These are phyloP conservation scores for Aspergillus campestris DNA, from an alignment of 495 filamentous ascomycete species.

Conservation along the genomic window DNA sequence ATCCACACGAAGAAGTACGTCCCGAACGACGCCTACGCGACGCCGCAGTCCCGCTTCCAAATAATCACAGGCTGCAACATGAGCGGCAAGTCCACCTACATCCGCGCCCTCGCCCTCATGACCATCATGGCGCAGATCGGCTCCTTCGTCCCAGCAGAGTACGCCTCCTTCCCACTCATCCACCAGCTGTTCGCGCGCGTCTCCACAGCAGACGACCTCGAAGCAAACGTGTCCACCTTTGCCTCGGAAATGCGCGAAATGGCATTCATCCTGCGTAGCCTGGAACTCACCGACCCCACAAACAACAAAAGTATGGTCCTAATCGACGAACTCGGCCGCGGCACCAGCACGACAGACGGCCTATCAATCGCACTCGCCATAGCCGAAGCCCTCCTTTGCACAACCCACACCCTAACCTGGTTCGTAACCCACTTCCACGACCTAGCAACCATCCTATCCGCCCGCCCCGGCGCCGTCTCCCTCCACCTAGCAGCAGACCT, in stretches of 20 bases:
- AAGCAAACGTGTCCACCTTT: slow-evolving; percentile 89
- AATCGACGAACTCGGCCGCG: slow-evolving; percentile 88
- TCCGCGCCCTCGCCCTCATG: slow-evolving; percentile 75
- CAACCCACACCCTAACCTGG: slow-evolving; percentile 70
- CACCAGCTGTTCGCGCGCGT: slow-evolving; percentile 81
- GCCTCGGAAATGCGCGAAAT: slow-evolving; percentile 93
- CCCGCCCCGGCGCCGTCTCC: slow-evolving; percentile 67
- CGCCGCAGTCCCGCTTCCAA: slow-evolving; percentile 69
- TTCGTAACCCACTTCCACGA: slow-evolving; percentile 91
- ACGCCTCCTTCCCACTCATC: slow-evolving; percentile 72
- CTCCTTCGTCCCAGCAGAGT: slow-evolving; percentile 79
- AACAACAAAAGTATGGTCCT: slow-evolving; percentile 58
- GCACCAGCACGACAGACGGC: slow-evolving; percentile 84
- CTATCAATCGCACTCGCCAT: slow-evolving; percentile 83
- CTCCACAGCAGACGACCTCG: slow-evolving; percentile 79
- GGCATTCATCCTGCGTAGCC: slow-evolving; percentile 77
- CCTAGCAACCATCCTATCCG: slow-evolving; percentile 65
- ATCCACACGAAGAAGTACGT: slow-evolving; percentile 60
- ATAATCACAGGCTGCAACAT: slow-evolving; percentile 97
- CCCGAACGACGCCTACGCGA: slow-evolving; percentile 84
- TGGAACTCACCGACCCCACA: slow-evolving; percentile 39
- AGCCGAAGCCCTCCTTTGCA: slow-evolving; percentile 67
- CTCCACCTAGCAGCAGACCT: slow-evolving; percentile 72
- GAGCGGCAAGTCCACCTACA: slow-evolving; percentile 98
- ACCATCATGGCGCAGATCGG: slow-evolving; percentile 91